Conservation (phyloP, 1,139 yeast species). For the Blastobotrys aristatus region DNA sequence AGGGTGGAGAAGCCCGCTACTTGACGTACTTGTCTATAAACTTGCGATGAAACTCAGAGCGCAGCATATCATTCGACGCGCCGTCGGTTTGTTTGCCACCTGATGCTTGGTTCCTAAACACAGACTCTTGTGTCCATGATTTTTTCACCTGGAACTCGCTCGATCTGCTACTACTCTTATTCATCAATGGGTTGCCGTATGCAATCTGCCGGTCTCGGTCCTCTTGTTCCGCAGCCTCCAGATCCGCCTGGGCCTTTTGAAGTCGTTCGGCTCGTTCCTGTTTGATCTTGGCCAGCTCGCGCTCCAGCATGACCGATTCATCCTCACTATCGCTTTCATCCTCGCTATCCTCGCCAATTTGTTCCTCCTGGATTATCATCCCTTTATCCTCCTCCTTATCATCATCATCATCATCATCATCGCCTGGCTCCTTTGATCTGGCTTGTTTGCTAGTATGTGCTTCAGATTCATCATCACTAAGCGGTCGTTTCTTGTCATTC, state of each 20-base stretch:
- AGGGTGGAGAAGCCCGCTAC: no score
- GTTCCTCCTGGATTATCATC: slow-evolving; percentile 21
- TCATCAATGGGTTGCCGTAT: slow-evolving; percentile 44
- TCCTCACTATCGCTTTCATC: slow-evolving; percentile 31
- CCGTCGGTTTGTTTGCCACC: slow-evolving; percentile 29
- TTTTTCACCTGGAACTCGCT: slow-evolving; percentile 34
- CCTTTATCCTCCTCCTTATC: slow-evolving; percentile 17
- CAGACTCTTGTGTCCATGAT: slow-evolving; percentile 44
- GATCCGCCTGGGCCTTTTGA: slow-evolving; percentile 32
- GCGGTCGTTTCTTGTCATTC: slow-evolving; percentile 26
- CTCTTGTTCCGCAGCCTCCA: slow-evolving; percentile 32
- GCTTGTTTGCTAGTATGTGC: slow-evolving; percentile 10
- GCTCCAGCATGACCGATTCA: slow-evolving; percentile 39
- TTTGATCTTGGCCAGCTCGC: slow-evolving; percentile 51
- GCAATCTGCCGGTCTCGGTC: slow-evolving; percentile 36
- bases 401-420: slow-evolving; percentile 21
- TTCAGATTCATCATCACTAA: slow-evolving; percentile 12
- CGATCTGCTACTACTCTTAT: slow-evolving; percentile 11
- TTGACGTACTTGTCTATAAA: slow-evolving; percentile 62
- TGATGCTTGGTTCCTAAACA: slow-evolving; percentile 40
- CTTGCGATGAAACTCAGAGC: slow-evolving; percentile 65
- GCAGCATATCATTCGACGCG: slow-evolving; percentile 62
- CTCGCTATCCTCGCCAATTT: slow-evolving; percentile 25
- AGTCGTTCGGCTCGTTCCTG: slow-evolving; percentile 24
- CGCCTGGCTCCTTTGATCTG: slow-evolving; percentile 22